Evolutionary conservation across 768 basidiomycete species (phyloP), one percentile per base, ranked within the genome.

Genomic region (Vishniacozyma victoriae): DNA sequence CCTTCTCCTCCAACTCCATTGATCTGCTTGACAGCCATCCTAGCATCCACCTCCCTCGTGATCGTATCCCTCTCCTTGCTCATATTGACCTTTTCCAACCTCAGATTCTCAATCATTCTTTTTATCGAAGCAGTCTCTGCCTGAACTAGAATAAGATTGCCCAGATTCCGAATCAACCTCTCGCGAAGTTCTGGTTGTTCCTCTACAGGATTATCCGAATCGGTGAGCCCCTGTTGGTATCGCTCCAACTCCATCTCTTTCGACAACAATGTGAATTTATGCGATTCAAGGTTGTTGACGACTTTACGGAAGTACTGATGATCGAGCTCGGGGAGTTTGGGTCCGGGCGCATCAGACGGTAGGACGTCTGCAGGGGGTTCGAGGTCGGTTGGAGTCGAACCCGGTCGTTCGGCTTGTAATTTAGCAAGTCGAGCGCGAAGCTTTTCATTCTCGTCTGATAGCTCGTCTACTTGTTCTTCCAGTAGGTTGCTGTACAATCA

Each of bases 381-480:
- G 25, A 19, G 29, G 23, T 7, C 12, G 15, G 25, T 5, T 18
- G 42, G 39, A 29, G 19, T 25, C n/a, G 15, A 26, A 39, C 43
- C 9, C 14, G 23, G 14, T 26, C 26, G 45, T 7, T 50, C 35
- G 4, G 54, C 37, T 7, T 55, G 44, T 7, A 71, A 50, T 7
- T 38, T 23, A 15, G 57, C 44, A 3, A 71, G 45, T 19, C 61
- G 59, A 4, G 48, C 46, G 5, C 65, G 49, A 1, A 72, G 52
- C 41, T 55, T 50, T 6, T 41, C 47, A 44, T 72, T 72, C 52
- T 72, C 68, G 19, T 55, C 52, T 51, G n/a, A n/a, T n/a, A n/a
- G n/a, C n/a, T n/a, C n/a, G n/a, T n/a, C n/a, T n/a, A n/a, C n/a
- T n/a, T n/a, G n/a, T n/a, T n/a, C n/a, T n/a, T n/a, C n/a, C n/a